phyloP scores from a whole-genome alignment of 2,329 filamentous ascomycete species.

The Beauveria sp. region DNA sequence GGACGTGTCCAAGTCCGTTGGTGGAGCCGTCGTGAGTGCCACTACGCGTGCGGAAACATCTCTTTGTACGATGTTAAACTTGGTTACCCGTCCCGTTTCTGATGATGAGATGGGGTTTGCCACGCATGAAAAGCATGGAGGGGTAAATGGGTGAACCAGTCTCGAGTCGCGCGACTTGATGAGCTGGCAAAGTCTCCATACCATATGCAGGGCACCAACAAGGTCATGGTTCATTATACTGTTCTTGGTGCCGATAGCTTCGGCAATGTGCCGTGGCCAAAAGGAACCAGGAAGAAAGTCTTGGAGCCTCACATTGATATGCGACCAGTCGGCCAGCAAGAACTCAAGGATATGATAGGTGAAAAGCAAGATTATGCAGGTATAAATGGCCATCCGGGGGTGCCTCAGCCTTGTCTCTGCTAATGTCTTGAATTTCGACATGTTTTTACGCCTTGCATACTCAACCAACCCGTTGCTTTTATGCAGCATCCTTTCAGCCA shows the following conservation, averaged over 20 bases:
- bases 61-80: no score
- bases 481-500: background rate
- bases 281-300: background rate
- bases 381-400: background rate
- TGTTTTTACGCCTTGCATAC: background rate
- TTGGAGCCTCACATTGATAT: background rate
- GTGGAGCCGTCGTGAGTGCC: no score
- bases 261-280: background rate
- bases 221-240: no score
- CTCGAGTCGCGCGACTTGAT: background rate
- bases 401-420: conserved; percentile 4
- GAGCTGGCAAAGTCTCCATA: background rate
- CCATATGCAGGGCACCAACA: background rate
- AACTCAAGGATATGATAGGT: no score
- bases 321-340: background rate
- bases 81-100: no score
- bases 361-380: background rate
- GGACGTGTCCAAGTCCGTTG: no score
- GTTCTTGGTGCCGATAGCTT: background rate
- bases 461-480: background rate
- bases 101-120: no score
- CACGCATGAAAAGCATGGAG: background rate
- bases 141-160: background rate
- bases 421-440: background rate
- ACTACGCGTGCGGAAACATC: no score